phyloP scores from a whole-genome alignment of 106 monocot species.

The Dioscorea alata region DNA sequence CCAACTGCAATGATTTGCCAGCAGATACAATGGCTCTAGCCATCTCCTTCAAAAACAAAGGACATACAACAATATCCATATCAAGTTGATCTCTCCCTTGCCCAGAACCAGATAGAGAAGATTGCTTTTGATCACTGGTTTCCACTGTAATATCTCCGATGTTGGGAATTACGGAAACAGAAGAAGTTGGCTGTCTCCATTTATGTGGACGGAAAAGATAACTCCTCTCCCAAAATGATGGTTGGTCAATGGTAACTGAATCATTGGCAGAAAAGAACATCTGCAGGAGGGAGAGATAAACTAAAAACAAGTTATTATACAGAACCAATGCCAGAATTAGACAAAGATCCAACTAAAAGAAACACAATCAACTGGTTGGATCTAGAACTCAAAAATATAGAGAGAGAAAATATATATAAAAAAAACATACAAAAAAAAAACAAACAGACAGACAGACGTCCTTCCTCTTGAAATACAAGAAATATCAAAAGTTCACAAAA shows the following conservation, averaged over 20 bases:
- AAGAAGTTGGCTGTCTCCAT: slow-evolving; percentile 10
- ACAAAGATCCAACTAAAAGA: no score
- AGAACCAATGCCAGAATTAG: no score
- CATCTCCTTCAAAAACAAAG: slow-evolving; percentile 67
- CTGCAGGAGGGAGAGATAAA: slow-evolving; percentile 22
- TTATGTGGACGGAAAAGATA: slow-evolving; percentile 48
- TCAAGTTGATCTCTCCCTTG: slow-evolving; percentile 29
- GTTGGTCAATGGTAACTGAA: slow-evolving; percentile 66
- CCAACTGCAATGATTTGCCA: slow-evolving; percentile 94
- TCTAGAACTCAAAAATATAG: no score
- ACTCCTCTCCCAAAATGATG: slow-evolving; percentile 90
- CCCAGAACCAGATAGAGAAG: slow-evolving; percentile 2
- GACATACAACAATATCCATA: slow-evolving; percentile 37
- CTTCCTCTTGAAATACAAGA: no score
- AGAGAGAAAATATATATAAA: no score
- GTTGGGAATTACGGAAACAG: not conserved
- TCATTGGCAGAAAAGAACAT: slow-evolving; percentile 79
- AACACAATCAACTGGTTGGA: no score
- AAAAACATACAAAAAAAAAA: no score
- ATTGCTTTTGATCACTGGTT: slow-evolving; percentile 1
- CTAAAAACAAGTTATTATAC: no score
- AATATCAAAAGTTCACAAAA: no score
- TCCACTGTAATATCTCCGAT: slow-evolving; percentile 16
- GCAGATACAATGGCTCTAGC: slow-evolving; percentile 81
- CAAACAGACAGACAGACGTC: no score